Conservation (phyloP, 495 filamentous ascomycete genomes). For the Penicillium chermesinum region DNA sequence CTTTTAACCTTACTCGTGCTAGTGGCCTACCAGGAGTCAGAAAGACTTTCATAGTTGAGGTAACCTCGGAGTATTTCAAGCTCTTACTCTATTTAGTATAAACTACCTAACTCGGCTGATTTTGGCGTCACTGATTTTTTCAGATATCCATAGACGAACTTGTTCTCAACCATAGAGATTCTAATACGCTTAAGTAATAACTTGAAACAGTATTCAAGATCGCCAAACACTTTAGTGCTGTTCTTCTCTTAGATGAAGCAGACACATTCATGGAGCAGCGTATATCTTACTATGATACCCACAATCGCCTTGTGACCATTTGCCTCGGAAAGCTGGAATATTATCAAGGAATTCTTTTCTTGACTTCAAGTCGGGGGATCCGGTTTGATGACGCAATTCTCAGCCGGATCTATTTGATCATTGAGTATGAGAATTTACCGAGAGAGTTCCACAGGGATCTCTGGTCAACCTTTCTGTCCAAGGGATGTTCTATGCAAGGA, state of each 20-base stretch:
- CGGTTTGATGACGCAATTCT: constrained; percentile 40
- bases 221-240: constrained; percentile 25
- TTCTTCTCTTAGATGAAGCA: constrained; percentile 40
- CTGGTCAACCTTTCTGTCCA: constrained; percentile 16
- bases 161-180: constrained; percentile 16
- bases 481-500: constrained; percentile 12
- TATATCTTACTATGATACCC: constrained; percentile 17
- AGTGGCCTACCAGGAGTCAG: constrained; percentile 29
- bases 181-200: constrained; percentile 15
- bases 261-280: constrained; percentile 37
- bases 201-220: constrained; percentile 23
- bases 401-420: constrained; percentile 38
- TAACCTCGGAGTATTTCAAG: constrained; percentile 23
- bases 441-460: constrained; percentile 15
- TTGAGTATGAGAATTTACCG: constrained; percentile 37
- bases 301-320: constrained; percentile 29
- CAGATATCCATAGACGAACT: constrained; percentile 21
- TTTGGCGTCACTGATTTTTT: constrained; percentile 6
- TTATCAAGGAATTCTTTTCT: constrained; percentile 38
- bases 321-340: constrained; percentile 56
- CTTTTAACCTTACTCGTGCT: constrained; percentile 9
- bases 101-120: background rate
- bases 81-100: constrained; percentile 23
- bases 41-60: constrained; percentile 32
- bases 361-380: constrained; percentile 27